phyloP scores from a whole-genome alignment of 495 filamentous ascomycete genomes.

The Penicillium turbatum region DNA sequence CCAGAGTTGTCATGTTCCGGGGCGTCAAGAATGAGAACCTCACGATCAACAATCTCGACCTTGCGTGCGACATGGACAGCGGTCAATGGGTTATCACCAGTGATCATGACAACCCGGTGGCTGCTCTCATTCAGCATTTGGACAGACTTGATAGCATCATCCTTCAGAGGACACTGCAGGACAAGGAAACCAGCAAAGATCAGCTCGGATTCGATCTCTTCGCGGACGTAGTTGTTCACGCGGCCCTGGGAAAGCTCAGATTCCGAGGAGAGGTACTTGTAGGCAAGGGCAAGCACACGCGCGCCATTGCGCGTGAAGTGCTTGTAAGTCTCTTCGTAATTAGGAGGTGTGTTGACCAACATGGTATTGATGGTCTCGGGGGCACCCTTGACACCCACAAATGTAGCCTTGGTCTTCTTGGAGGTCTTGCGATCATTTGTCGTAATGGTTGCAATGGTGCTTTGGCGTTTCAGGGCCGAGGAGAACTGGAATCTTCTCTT shows the following conservation, averaged over 20 bases:
- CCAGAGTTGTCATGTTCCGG: conserved; percentile 86
- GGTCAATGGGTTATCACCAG: conserved; percentile 95
- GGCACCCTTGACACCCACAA: conserved; percentile 93
- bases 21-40: conserved; percentile 89
- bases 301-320: conserved; percentile 94
- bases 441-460: conserved; percentile 80
- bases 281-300: conserved; percentile 87
- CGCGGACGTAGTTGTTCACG: conserved; percentile 89
- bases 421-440: conserved; percentile 61
- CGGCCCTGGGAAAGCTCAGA: conserved; percentile 72
- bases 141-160: conserved; percentile 88
- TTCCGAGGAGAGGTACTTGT: conserved; percentile 81
- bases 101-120: conserved; percentile 99
- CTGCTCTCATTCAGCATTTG: conserved; percentile 98
- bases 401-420: conserved; percentile 72
- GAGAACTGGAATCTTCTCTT: conserved; percentile 98
- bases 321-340: conserved; percentile 98
- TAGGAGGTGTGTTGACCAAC: conserved; percentile 72
- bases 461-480: conserved; percentile 91
- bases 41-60: conserved; percentile 96
- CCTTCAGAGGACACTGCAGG: conserved; percentile 91
- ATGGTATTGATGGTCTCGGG: conserved; percentile 94
- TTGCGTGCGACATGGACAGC: conserved; percentile 92
- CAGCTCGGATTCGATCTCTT: conserved; percentile 82
- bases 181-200: conserved; percentile 94